These are phyloP conservation scores for Marsdenia floribunda DNA, from an alignment of 257 asterid species.

Conservation along the genomic window DNA sequence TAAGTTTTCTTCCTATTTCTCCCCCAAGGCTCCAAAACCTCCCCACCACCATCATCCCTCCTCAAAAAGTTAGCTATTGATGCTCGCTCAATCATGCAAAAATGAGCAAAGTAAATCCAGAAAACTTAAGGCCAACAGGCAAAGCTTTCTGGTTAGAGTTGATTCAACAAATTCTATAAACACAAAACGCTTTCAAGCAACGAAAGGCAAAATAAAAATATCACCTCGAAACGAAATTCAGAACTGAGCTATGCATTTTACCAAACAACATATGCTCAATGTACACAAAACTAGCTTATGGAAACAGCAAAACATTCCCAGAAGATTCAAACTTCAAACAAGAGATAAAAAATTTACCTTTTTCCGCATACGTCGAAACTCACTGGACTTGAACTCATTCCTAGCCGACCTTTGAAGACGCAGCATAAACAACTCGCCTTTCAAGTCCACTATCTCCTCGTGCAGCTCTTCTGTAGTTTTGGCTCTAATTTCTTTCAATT, in stretches of 20 bases:
- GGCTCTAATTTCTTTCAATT: constrained; percentile 67
- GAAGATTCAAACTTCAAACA: background rate
- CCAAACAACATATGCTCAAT: constrained; percentile 3
- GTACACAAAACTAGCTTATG: background rate
- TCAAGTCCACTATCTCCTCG: constrained; percentile 84
- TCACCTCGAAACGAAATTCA: background rate
- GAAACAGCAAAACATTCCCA: background rate
- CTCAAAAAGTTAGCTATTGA: background rate
- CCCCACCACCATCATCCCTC: background rate
- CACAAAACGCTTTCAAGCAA: background rate
- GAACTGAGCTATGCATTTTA: constrained; percentile 10
- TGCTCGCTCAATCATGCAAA: background rate
- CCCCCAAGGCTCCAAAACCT: background rate
- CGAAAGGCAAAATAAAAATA: background rate
- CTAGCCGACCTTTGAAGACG: constrained; percentile 92
- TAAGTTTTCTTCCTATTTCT: background rate
- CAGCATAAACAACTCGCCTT: constrained; percentile 97
- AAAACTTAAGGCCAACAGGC: background rate
- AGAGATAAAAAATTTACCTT: constrained; percentile 35
- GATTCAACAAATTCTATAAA: background rate
- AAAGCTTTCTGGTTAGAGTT: background rate
- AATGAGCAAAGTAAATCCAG: background rate
- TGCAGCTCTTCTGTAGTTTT: constrained; percentile 74
- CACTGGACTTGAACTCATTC: constrained; percentile 89
- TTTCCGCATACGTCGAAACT: constrained; percentile 83